These are phyloP conservation scores for Fomitiporia mediterranea DNA, from an alignment of 1,284 basidiomycete species.

Conservation along the genomic window DNA sequence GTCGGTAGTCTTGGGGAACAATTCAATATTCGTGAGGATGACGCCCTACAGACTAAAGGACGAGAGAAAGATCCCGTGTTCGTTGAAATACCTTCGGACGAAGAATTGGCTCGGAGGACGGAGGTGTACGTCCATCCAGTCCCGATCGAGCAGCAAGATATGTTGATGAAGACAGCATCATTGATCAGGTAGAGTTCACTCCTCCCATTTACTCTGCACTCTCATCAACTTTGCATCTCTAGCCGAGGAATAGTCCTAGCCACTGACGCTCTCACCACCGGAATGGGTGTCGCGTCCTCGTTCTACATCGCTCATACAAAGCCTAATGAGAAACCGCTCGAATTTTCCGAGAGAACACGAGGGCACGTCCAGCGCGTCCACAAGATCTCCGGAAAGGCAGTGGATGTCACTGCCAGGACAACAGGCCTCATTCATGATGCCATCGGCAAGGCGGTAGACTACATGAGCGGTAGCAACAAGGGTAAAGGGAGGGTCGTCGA, in stretches of 20 bases:
- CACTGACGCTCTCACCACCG: slow-evolving; percentile 58
- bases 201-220: slow-evolving; percentile 4
- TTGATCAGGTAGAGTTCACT: slow-evolving; percentile 53
- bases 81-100: slow-evolving; percentile 56
- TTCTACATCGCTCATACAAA: slow-evolving; percentile 58
- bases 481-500: slow-evolving; percentile 25
- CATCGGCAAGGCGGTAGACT: slow-evolving; percentile 41
- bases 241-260: slow-evolving; percentile 68
- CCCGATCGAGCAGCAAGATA: slow-evolving; percentile 67
- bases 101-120: slow-evolving; percentile 36
- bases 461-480: slow-evolving; percentile 22
- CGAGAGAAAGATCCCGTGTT: slow-evolving; percentile 64
- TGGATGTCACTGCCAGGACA: slow-evolving; percentile 61
- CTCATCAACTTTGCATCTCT: neutral
- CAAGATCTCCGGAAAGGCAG: slow-evolving; percentile 59
- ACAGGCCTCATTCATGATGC: slow-evolving; percentile 58
- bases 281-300: slow-evolving; percentile 58
- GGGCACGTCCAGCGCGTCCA: slow-evolving; percentile 58
- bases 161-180: slow-evolving; percentile 67
- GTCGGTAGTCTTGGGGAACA: slow-evolving; percentile 66
- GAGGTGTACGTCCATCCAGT: slow-evolving; percentile 55
- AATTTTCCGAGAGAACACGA: slow-evolving; percentile 59
- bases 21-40: slow-evolving; percentile 57
- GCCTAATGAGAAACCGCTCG: slow-evolving; percentile 46
- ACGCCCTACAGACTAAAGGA: slow-evolving; percentile 40